These are phyloP conservation scores for Tilletiopsis washingtonensis DNA, from an alignment of 1,284 basidiomycete genomes.

Conservation along the genomic window DNA sequence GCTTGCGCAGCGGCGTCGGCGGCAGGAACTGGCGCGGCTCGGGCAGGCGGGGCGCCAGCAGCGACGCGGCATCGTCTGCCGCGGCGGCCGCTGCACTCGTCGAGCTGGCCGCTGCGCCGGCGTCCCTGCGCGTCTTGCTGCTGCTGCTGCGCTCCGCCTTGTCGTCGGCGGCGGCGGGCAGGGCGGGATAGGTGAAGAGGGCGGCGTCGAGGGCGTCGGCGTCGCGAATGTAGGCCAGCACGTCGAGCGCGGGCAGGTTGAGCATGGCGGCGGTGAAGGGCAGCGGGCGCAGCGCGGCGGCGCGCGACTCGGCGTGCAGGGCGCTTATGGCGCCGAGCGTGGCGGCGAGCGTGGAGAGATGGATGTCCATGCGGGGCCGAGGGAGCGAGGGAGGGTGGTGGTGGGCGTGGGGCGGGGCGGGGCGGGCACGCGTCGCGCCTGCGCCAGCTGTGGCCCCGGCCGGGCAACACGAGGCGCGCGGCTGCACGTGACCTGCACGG, in stretches of 20 bases:
- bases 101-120: no score
- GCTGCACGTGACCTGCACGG: no score
- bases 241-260: conserved; percentile 29
- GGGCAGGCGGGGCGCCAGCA: conserved; percentile 6
- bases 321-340: conserved; percentile 27
- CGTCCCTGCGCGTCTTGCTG: not conserved
- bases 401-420: no score
- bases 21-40: conserved; percentile 10
- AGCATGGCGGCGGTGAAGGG: conserved; percentile 40
- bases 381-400: no score
- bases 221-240: conserved; percentile 41
- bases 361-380: conserved; percentile 31
- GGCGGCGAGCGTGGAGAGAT: conserved; percentile 27
- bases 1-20: conserved; percentile 10
- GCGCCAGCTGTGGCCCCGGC: no score
- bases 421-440: no score
- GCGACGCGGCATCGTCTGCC: conserved; percentile 9
- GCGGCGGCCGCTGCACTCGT: no score
- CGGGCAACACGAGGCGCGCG: no score
- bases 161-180: conserved; percentile 1
- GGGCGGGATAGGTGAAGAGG: conserved; percentile 34
- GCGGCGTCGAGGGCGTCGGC: conserved; percentile 36
- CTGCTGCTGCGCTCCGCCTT: not conserved
- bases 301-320: not conserved
- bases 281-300: not conserved